These are phyloP conservation scores for Colletotrichum spaethianum DNA, from an alignment of 2,329 filamentous ascomycete genomes.

Conservation along the genomic window DNA sequence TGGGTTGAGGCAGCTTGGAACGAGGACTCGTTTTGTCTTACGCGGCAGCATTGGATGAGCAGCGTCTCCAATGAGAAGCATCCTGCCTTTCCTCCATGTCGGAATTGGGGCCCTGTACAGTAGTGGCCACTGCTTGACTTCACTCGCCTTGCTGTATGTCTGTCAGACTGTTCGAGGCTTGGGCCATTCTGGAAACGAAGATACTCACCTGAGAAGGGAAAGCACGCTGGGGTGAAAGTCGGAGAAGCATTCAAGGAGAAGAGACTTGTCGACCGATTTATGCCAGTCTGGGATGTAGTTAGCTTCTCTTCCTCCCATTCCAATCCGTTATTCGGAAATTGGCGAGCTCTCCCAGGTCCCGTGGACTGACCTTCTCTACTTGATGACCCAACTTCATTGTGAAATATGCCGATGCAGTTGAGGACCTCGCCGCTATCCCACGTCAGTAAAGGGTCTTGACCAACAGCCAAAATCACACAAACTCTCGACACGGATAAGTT, in stretches of 20 bases:
- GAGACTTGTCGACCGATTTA: constrained; percentile 45
- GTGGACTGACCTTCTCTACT: constrained; percentile 23
- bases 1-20: neutral
- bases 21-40: constrained; percentile 39
- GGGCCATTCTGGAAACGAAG: neutral
- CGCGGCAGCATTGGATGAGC: constrained; percentile 57
- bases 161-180: neutral
- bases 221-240: constrained; percentile 48
- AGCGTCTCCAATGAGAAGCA: constrained; percentile 54
- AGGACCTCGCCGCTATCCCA: constrained; percentile 48
- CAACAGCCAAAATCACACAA: constrained; percentile 11
- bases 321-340: neutral
- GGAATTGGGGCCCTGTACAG: constrained; percentile 52
- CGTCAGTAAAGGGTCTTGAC: neutral
- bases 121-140: constrained; percentile 54
- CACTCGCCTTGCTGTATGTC: constrained; percentile 49
- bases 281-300: constrained; percentile 28
- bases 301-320: neutral
- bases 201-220: constrained; percentile 47
- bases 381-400: constrained; percentile 43
- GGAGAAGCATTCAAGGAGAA: constrained; percentile 48
- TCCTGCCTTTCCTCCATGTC: constrained; percentile 50
- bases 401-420: constrained; percentile 54
- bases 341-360: neutral
- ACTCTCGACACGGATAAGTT: constrained; percentile 53